Evolutionary conservation across 2,329 filamentous ascomycete species (phyloP), one percentile per base, ranked within the genome.

Genomic region (Aspergillus aculeatus): DNA sequence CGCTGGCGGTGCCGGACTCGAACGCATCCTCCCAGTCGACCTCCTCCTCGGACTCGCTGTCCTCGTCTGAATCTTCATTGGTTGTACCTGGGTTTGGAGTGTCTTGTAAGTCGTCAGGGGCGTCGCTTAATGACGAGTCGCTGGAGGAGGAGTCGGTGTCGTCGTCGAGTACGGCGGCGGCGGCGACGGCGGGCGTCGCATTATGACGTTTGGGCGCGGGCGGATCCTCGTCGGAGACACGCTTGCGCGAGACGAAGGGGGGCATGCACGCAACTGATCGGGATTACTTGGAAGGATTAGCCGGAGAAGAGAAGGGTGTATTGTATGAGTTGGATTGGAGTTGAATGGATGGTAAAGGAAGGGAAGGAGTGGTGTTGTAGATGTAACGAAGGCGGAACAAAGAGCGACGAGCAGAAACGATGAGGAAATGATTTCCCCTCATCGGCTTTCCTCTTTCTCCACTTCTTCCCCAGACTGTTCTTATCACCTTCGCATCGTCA

Each of bases 1-100:
- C 32, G 26, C 6, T 29, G 26, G 6, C 32, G 79, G 68, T 59
- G 66, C 65, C 77, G 77, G 26, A 47, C 76, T 70, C 71, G 52
- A 82, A 77, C 10, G 82, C 83, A 69, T 86, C 82, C 69, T 86
- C 84, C 83, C 83, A 86, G 55, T 84, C 82, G 68, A 84, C 80
- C 51, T 80, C 80, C 51, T 80, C 80, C 2, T 86, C 84, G 64
- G 85, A 83, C 62, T 88, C 82, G 12, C 81, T 77, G 0, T 81
- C 78, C 0, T 79, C 79, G 5, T 78, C 75, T 10, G 57, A 60
- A 21, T 50, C 23, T 23, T 23, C 51, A 26, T 58, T 54, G 1
- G 35, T 71, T 62, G 5, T 71, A 11, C 63, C 62, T 50, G 72
- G 59, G 63, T 71, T 64, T 82, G 83, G 54, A 71, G 75, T 59